Percentiles rank a stretch among this genome's conserved stretches.
These are phyloP conservation scores for Cladosporium colombiae DNA, from an alignment of 2,329 filamentous ascomycete genomes.

Conservation along the genomic window DNA sequence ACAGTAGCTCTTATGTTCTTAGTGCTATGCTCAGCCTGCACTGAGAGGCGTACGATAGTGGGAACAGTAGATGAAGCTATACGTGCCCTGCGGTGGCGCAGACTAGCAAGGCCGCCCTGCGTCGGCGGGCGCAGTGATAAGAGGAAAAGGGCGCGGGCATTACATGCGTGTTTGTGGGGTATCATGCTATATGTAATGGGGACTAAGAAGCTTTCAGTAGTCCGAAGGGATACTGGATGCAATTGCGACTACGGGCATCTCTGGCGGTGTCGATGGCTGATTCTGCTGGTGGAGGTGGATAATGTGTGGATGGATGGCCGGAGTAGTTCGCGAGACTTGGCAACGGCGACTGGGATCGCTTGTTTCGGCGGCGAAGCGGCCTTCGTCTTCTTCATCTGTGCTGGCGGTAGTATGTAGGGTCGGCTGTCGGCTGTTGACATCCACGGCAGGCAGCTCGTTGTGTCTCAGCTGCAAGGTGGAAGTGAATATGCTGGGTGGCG, in stretches of 20 bases:
- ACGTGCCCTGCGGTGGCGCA: slow-evolving; percentile 1
- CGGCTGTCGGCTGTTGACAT: not conserved
- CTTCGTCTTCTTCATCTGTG: slow-evolving; percentile 1
- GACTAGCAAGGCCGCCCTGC: not conserved
- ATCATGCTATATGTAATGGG: not conserved
- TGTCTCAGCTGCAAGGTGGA: slow-evolving; percentile 4
- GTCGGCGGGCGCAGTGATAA: not conserved
- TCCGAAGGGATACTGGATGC: not conserved
- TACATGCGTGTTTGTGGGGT: slow-evolving; percentile 1
- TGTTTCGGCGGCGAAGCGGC: slow-evolving; percentile 4
- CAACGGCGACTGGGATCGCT: slow-evolving; percentile 9
- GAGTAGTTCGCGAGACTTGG: slow-evolving; percentile 3
- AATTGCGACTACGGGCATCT: not conserved
- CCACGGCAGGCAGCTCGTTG: not conserved
- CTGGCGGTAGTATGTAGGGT: not conserved
- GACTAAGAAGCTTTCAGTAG: slow-evolving; percentile 11
- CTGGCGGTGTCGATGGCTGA: not conserved
- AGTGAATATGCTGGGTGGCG: not conserved
- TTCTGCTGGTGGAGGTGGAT: slow-evolving; percentile 3
- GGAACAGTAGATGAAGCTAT: not conserved
- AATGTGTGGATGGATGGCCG: not conserved
- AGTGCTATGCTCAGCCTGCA: not conserved
- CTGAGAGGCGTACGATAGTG: not conserved
- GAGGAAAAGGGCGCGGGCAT: not conserved
- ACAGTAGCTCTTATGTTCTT: not conserved